phyloP scores from a whole-genome alignment of 805 yeast species.

The Ogataea paraovalis region DNA sequence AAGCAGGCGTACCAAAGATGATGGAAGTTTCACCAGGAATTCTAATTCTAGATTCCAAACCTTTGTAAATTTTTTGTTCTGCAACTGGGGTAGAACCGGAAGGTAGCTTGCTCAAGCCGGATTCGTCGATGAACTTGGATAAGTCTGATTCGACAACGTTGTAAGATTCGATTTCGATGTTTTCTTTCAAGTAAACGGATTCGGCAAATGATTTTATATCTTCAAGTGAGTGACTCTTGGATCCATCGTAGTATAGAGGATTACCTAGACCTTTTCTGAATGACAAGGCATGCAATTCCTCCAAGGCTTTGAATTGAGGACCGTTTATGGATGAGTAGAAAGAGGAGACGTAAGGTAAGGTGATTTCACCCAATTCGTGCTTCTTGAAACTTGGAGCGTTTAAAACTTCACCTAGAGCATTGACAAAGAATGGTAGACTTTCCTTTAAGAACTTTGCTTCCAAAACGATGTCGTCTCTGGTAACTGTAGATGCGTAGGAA shows the following conservation, averaged over 20 bases:
- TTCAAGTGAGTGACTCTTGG: conserved; percentile 51
- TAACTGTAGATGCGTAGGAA: conserved; percentile 58
- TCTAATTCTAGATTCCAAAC: conserved; percentile 68
- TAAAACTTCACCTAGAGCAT: conserved; percentile 72
- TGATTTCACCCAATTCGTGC: conserved; percentile 80
- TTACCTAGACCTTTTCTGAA: conserved; percentile 88
- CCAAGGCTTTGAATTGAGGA: conserved; percentile 62
- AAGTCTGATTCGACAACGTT: conserved; percentile 76
- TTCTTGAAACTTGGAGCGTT: conserved; percentile 70
- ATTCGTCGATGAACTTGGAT: conserved; percentile 58
- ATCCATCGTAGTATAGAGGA: conserved; percentile 71
- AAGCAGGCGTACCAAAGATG: conserved; percentile 76
- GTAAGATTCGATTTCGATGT: conserved; percentile 65
- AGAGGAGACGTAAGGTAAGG: conserved; percentile 68
- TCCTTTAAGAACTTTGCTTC: conserved; percentile 79
- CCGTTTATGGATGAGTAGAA: conserved; percentile 53
- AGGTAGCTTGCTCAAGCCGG: conserved; percentile 60
- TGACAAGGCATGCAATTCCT: conserved; percentile 72
- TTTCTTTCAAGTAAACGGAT: conserved; percentile 62
- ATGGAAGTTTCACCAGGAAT: conserved; percentile 64
- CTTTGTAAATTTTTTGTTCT: conserved; percentile 43
- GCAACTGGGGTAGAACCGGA: conserved; percentile 45
- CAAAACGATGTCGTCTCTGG: conserved; percentile 82
- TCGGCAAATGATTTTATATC: conserved; percentile 66
- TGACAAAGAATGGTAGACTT: conserved; percentile 88